Evolutionary conservation across 1,139 yeast species (phyloP), one percentile per base, ranked within the genome.

Genomic region (Yamadazyma kanchanaburiensis): DNA sequence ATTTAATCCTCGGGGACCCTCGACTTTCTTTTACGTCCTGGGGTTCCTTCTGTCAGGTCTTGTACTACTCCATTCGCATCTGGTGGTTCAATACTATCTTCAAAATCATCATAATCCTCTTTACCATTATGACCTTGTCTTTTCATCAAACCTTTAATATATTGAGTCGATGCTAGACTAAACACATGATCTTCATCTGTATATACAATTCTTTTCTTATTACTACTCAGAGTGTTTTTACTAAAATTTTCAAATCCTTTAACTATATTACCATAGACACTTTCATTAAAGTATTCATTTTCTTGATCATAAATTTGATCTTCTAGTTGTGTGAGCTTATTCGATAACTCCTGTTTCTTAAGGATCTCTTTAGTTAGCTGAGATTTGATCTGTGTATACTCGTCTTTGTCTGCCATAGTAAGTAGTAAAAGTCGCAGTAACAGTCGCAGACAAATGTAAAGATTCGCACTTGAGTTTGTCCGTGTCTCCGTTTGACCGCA

Each of bases 191-290:
- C 97, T 24, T 82, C 85, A 40, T 87, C 95, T 0, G 78, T 74
- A 51, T 81, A 77, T 6, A 68, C 66, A 12, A 74, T 62, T 43
- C 77, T 70, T 46, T 74, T 71, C 54, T 74, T 75, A 46, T 65
- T 69, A 31, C 60, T 60, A 27, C 49, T 44, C 10, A 60, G 47
- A 8, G 60, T 42, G 14, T 22, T 33, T 49, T 84, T 85, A 31
- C 80, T 68, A 51, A 85, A 84, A 46, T 78, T 82, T 35, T 89
- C 96, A 50, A 88, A 89, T 1, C 97, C 97, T 43, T 82, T 82
- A 20, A 88, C 84, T 20, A 91, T 81, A 51, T 87, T 87, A 0
- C 95, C 96, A 34, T 77, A 75, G 7, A 70, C 60, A 43, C 68
- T 56, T 35, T 83, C 89, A 31, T 80, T 76, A 33, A 91, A 74